Percentiles rank a stretch among this genome's conserved stretches.
Conservation (phyloP, 129 eudicot species). For the Mikania micrantha region DNA sequence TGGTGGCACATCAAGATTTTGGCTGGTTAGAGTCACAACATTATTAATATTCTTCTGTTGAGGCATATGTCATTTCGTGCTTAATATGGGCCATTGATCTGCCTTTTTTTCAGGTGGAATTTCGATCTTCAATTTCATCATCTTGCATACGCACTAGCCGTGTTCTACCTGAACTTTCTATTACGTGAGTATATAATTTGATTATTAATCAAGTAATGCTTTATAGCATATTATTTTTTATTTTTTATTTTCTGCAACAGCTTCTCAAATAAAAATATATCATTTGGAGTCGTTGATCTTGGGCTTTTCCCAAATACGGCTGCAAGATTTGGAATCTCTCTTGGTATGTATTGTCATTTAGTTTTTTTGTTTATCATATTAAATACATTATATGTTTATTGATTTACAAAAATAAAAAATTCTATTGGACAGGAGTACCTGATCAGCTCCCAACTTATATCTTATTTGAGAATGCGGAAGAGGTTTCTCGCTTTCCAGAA, state of each 20-base stretch:
- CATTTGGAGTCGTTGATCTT: slow-evolving; percentile 84
- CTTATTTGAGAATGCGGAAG: slow-evolving; percentile 63
- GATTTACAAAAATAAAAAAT: not conserved
- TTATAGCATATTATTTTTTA: not conserved
- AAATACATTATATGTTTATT: not conserved
- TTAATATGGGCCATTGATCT: slow-evolving; percentile 7
- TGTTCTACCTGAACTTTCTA: slow-evolving; percentile 75
- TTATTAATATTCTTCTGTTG: not conserved
- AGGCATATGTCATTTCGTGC: not conserved
- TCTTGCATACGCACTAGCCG: slow-evolving; percentile 70
- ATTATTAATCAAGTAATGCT: not conserved
- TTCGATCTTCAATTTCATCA: slow-evolving; percentile 57
- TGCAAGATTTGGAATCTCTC: slow-evolving; percentile 77
- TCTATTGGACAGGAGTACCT: slow-evolving; percentile 38
- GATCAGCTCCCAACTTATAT: slow-evolving; percentile 81
- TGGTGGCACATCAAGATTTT: slow-evolving; percentile 71
- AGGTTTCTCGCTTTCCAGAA: slow-evolving; percentile 62
- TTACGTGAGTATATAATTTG: slow-evolving; percentile 57
- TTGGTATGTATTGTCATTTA: slow-evolving; percentile 31
- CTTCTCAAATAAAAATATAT: slow-evolving; percentile 73
- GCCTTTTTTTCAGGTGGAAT: slow-evolving; percentile 57
- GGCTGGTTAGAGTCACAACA: slow-evolving; percentile 71
- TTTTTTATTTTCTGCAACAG: slow-evolving; percentile 35
- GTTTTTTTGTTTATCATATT: not conserved
- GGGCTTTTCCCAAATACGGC: slow-evolving; percentile 94